Evolutionary conservation across 768 basidiomycete species (phyloP), one percentile per base, ranked within the genome.

Genomic region (Pisolithus marmoratus): DNA sequence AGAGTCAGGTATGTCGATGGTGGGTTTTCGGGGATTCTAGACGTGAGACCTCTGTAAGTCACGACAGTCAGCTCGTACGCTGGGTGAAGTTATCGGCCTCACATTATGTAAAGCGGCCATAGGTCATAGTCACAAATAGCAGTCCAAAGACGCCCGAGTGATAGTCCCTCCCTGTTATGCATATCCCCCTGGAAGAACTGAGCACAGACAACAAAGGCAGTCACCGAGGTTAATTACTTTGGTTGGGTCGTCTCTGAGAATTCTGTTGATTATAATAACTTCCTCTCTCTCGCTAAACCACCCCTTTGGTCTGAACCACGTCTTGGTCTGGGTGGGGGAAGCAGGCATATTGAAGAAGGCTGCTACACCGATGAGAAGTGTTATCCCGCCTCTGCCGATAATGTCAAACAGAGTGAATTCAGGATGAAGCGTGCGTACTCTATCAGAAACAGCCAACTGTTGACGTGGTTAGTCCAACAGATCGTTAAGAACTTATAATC

Each of bases 251-350:
- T 84, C 83, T 7, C 83, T 72, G 20, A 85, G 67, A n/a, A 85
- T 70, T 12, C 81, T 74, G 26, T 77, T 74, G 2, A 84, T 81
- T 1, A 82, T 73, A 46, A 86, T 85, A 1, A 71, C 65, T 57
- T 84, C 83, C 54, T 85, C 80, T 19, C 78, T 68, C 45, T 81
- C 80, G 0, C 75, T 80, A 60, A 83, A 84, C 83, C 82, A 85
- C 0, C 82, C 80, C 37, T 79, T 77, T 0, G 78, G 78, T 43
- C 82, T 62, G 69, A 78, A 82, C 76, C 80, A 77, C 1, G 72
- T 63, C 52, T 74, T 78, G 1, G 82, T 81, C 57, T 82, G 80
- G 2, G 80, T 83, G 2, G 82, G 82, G 3, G 78, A 78, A 34
- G 80, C 72, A 5, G 83, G 83, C 74, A 83, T 78, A 49, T 65